Base-by-base conservation (phyloP, 805 yeast genomes). In the Metschnikowia aberdeeniae region DNA sequence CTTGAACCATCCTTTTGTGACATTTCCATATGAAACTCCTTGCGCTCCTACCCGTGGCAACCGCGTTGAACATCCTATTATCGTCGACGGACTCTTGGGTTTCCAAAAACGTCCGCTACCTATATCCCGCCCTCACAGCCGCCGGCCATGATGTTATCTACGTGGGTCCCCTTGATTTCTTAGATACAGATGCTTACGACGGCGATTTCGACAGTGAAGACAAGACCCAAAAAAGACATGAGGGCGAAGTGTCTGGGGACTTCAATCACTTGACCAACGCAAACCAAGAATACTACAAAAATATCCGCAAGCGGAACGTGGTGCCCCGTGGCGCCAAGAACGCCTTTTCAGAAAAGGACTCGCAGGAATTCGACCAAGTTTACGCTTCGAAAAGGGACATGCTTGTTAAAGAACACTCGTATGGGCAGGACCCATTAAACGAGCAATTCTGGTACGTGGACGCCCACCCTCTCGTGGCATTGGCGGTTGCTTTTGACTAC, bases 31-130 rank as follows among this genome's bases (percentile, higher is more conserved):
- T 37, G 34, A 28, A n/a, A 8, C 33, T 37, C 24, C 34, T 39
- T 13, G 34, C 29, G 3, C 31, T 43, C 2, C 27, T 49, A 12
- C 47, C 49, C 9, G 27, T 42, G 19, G 54, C 22, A 1, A 26
- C 47, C 6, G 53, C 59, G 7, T 53, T 67, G 40, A 63, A 66
- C 39, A 62, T 68, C 19, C 45, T 68, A 17, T 33, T 68, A 22
- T 51, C 70, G 5, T 52, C 66, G 24, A 57, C 67, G 3, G 72
- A 68, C 47, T 59, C 66, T 5, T 68, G 73, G 73, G 72, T 65
- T 9, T 56, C 67, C 12, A 67, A 63, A 43, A 66, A 67, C 48
- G 49, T 59, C 13, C 52, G 73, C 11, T 53, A 50, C 29, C 49
- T 68, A 30, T 59, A 64, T 45, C 49, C 60, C 13, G 58, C 60